These are phyloP conservation scores for Plasmodium billcollinsi DNA, from an alignment of 169 alveolate genomes.

Conservation along the genomic window DNA sequence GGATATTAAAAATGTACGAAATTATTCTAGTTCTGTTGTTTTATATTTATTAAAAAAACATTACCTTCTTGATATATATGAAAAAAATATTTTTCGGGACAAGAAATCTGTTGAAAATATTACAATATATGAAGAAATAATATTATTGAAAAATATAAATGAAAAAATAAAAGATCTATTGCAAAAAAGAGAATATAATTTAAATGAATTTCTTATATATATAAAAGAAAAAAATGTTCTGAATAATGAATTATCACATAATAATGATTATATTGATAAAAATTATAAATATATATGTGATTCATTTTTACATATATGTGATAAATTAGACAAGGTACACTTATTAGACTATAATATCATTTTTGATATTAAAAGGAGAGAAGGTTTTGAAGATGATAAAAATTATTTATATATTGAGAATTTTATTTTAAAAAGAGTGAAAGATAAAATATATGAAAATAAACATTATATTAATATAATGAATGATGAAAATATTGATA, in stretches of 20 bases:
- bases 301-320: no score
- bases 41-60: slow-evolving; percentile 63
- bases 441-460: slow-evolving; percentile 2
- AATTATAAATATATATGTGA: no score
- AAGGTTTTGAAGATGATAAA: no score
- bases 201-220: no score
- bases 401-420: no score
- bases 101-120: slow-evolving; percentile 31
- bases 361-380: background rate
- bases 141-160: slow-evolving; percentile 12
- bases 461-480: background rate
- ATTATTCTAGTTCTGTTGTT: slow-evolving; percentile 35
- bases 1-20: slow-evolving; percentile 36
- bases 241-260: no score
- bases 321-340: no score
- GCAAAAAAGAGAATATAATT: background rate
- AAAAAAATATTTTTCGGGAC: slow-evolving; percentile 47
- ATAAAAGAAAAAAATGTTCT: no score
- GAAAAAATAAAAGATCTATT: slow-evolving; percentile 10
- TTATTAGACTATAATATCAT: background rate
- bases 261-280: no score
- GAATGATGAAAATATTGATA: no score
- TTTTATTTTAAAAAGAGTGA: no score
- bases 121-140: slow-evolving; percentile 6
- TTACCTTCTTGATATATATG: slow-evolving; percentile 43